Evolutionary conservation across 176 grass and related monocot species (phyloP).

Genomic region (Secale cereale): DNA sequence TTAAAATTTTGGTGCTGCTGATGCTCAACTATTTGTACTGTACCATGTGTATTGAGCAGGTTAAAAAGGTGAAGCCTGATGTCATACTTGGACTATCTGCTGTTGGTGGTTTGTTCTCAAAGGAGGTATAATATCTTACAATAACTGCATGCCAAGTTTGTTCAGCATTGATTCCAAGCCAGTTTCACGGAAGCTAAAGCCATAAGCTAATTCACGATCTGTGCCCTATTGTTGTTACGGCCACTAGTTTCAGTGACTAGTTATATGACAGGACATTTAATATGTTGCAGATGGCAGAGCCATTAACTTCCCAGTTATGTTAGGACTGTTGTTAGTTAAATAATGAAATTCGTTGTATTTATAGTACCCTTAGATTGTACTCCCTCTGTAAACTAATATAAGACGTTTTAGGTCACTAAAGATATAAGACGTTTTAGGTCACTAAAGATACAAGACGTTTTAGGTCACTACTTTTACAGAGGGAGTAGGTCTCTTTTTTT

Average conservation of each 20-base stretch:
- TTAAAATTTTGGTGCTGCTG: background rate
- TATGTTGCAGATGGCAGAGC: background rate
- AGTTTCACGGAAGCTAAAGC: slow-evolving; percentile 5
- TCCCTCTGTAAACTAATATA: no score
- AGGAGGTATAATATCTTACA: slow-evolving; percentile 56
- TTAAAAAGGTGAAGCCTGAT: slow-evolving; percentile 98
- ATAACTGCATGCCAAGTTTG: slow-evolving; percentile 12
- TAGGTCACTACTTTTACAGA: no score
- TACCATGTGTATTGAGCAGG: slow-evolving; percentile 41
- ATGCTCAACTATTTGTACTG: slow-evolving; percentile 10
- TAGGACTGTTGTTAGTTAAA: background rate
- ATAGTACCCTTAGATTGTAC: background rate
- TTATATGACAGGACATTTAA: background rate
- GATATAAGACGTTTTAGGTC: no score
- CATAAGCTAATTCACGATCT: slow-evolving; percentile 26
- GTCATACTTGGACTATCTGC: slow-evolving; percentile 98
- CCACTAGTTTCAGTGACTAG: background rate
- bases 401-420: no score
- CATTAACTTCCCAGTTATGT: background rate
- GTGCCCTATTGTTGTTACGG: background rate
- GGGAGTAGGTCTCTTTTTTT: no score
- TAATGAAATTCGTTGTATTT: slow-evolving; percentile 9
- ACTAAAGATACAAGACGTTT: no score
- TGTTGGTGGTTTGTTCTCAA: slow-evolving; percentile 93
- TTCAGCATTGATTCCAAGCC: background rate